Conservation (phyloP, 176 grass and related monocot genomes). For the Oryza glumipatula region DNA sequence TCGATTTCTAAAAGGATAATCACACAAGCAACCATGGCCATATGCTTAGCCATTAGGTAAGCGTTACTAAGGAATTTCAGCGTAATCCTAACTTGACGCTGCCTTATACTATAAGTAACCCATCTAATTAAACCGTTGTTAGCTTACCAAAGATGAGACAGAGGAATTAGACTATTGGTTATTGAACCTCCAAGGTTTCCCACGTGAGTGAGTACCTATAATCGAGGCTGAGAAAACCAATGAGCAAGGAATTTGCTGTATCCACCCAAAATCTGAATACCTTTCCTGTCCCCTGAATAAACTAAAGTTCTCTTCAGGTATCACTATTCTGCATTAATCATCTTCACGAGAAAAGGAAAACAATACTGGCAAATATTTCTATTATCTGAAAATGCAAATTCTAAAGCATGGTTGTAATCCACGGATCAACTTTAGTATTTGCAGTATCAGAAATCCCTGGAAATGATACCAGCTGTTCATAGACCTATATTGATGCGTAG, state of each 20-base stretch:
- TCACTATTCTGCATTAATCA: neutral
- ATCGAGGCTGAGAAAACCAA: constrained; percentile 26
- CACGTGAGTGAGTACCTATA: constrained; percentile 28
- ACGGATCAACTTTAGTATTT: neutral
- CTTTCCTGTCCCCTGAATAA: neutral
- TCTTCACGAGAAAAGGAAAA: neutral
- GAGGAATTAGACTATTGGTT: neutral
- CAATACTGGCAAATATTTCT: neutral
- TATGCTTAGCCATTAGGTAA: constrained; percentile 45
- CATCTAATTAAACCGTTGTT: neutral
- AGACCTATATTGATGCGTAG: too few species aligned
- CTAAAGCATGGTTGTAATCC: neutral
- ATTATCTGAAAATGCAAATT: neutral
- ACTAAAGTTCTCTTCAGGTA: neutral
- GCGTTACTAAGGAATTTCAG: neutral
- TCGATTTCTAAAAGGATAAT: constrained; percentile 24
- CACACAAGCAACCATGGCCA: constrained; percentile 1
- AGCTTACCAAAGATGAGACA: neutral
- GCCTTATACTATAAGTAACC: constrained; percentile 33
- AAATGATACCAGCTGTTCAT: too few species aligned
- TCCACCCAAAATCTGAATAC: neutral
- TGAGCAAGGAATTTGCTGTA: neutral
- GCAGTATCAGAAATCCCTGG: too few species aligned
- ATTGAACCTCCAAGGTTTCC: constrained; percentile 35
- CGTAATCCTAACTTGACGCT: constrained; percentile 34